Conservation (phyloP, 2,329 filamentous ascomycete species). For the Hysterium pulicare region DNA sequence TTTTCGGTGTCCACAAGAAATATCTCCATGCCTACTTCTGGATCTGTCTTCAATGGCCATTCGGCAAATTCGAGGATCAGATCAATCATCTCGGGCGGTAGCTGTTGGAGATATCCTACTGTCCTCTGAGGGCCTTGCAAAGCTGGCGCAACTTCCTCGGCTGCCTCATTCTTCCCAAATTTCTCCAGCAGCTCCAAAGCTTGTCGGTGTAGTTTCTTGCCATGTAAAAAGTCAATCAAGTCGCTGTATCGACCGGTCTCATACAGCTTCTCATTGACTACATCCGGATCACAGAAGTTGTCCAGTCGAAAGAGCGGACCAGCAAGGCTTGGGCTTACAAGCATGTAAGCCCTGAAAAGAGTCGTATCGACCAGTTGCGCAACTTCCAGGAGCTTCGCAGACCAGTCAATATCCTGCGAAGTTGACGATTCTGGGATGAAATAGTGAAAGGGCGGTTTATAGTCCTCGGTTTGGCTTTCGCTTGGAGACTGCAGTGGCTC, state of each 20-base stretch:
- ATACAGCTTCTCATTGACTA: constrained; percentile 88
- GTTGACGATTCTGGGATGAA: constrained; percentile 35
- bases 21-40: constrained; percentile 81
- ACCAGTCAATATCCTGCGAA: constrained; percentile 53
- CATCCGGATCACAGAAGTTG: constrained; percentile 94
- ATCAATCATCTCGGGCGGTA: constrained; percentile 84
- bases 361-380: constrained; percentile 90
- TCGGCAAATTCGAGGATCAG: constrained; percentile 86
- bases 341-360: constrained; percentile 93
- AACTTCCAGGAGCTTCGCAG: constrained; percentile 68
- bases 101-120: constrained; percentile 82
- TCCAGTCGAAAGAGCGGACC: constrained; percentile 89
- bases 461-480: constrained; percentile 34
- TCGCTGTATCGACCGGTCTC: constrained; percentile 88
- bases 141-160: constrained; percentile 45
- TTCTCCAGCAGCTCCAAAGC: constrained; percentile 77
- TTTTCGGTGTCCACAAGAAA: constrained; percentile 94
- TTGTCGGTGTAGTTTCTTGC: constrained; percentile 87
- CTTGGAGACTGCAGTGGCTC: constrained; percentile 51
- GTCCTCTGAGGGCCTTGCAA: constrained; percentile 81
- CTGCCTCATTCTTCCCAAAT: constrained; percentile 63
- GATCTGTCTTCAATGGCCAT: constrained; percentile 75
- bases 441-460: constrained; percentile 43
- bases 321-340: constrained; percentile 77
- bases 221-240: constrained; percentile 94